A percentile compares a stretch with the other conserved stretches of the same genome.
phyloP scores from a whole-genome alignment of 1,284 basidiomycete species.

The Tylopilus sp. region DNA sequence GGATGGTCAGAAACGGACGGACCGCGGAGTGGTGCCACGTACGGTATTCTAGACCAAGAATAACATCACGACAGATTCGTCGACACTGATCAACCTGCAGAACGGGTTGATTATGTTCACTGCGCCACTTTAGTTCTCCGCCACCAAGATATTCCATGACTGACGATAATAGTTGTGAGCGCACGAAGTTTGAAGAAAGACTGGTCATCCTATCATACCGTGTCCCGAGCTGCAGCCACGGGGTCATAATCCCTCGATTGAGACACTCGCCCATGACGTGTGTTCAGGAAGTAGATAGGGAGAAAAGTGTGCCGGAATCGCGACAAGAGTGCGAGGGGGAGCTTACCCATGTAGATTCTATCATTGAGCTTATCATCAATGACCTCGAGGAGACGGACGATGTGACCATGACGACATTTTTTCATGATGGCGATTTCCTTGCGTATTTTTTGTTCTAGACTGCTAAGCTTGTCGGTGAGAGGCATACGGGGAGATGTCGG shows the following conservation, averaged over 20 bases:
- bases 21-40: constrained; percentile 35
- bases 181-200: constrained; percentile 6
- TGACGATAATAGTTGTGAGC: constrained; percentile 34
- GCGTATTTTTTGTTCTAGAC: constrained; percentile 77
- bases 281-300: constrained; percentile 23
- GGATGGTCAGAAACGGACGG: constrained; percentile 5
- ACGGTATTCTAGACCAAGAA: constrained; percentile 93
- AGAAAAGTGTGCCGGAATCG: constrained; percentile 14
- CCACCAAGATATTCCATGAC: constrained; percentile 96
- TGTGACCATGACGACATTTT: constrained; percentile 87
- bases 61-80: constrained; percentile 86
- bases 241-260: constrained; percentile 32
- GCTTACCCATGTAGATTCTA: constrained; percentile 91
- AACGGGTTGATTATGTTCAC: constrained; percentile 60
- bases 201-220: constrained; percentile 29
- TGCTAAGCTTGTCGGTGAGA: constrained; percentile 59
- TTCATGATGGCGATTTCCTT: constrained; percentile 99
- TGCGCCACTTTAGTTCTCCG: constrained; percentile 91
- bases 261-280: constrained; percentile 18
- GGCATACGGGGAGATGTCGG: constrained; percentile 50
- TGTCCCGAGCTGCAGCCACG: constrained; percentile 31
- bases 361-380: constrained; percentile 91
- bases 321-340: constrained; percentile 10
- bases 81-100: constrained; percentile 82
- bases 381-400: constrained; percentile 90